A percentile compares a stretch with the other conserved stretches of the same genome.
Evolutionary conservation across 208 protist species (phyloP).

Genomic region (Acanthamoeba royreba): DNA sequence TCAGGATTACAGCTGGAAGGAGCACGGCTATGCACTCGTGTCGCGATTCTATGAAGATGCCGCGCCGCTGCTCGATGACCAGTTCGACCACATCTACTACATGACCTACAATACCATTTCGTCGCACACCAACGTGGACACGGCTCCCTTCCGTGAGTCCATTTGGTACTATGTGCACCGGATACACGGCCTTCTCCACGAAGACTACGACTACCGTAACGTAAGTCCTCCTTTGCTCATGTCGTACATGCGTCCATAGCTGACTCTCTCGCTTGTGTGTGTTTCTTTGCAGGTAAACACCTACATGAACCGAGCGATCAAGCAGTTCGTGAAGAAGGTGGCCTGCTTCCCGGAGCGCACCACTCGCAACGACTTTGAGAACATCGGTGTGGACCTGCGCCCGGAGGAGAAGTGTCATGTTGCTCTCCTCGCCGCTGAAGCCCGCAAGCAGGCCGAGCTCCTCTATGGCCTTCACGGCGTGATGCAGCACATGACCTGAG

Average conservation of each 20-base stretch:
- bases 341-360: conserved; percentile 64
- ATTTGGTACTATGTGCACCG: conserved; percentile 74
- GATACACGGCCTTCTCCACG: conserved; percentile 66
- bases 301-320: conserved; percentile 62
- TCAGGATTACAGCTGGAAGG: conserved; percentile 70
- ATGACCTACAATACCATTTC: conserved; percentile 68
- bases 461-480: conserved; percentile 68
- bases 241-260: neutral
- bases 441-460: conserved; percentile 65
- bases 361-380: conserved; percentile 54
- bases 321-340: conserved; percentile 71
- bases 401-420: conserved; percentile 67
- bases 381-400: conserved; percentile 56
- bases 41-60: conserved; percentile 59
- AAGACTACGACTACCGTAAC: conserved; percentile 70
- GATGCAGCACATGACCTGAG: conserved; percentile 57
- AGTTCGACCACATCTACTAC: conserved; percentile 59
- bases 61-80: conserved; percentile 61
- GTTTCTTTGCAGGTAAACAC: conserved; percentile 56
- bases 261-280: neutral
- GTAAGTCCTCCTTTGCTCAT: neutral
- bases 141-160: conserved; percentile 61
- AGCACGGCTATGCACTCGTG: conserved; percentile 68
- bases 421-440: conserved; percentile 56
- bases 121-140: conserved; percentile 61